Conservation (phyloP, 805 yeast species). For the Candida verbasci region DNA sequence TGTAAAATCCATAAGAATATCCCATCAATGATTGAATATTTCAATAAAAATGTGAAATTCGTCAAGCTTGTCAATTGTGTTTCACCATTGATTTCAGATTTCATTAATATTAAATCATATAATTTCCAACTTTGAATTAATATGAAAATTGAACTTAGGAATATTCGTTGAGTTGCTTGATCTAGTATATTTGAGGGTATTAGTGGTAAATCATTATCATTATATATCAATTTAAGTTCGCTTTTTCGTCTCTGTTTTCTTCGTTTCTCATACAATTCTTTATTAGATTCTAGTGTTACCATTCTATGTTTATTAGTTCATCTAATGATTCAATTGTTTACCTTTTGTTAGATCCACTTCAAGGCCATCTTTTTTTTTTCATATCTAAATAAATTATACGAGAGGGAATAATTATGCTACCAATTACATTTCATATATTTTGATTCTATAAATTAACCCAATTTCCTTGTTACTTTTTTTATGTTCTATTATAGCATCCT, state of each 20-base stretch:
- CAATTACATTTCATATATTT: too few species aligned
- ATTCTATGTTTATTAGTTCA: too few species aligned
- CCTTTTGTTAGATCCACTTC: conserved; percentile 1
- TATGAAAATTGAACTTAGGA: conserved; percentile 60
- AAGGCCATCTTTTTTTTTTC: not conserved
- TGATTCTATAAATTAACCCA: too few species aligned
- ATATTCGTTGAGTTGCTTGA: conserved; percentile 69
- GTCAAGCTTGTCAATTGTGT: conserved; percentile 33
- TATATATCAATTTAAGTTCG: not conserved
- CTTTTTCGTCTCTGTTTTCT: not conserved
- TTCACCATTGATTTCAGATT: conserved; percentile 35
- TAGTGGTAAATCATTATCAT: conserved; percentile 19
- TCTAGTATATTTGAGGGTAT: conserved; percentile 68
- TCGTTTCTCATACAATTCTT: not conserved
- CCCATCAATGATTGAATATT: conserved; percentile 73
- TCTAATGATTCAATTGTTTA: too few species aligned
- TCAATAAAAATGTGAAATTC: conserved; percentile 57
- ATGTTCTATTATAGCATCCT: too few species aligned
- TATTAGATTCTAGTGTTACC: conserved; percentile 1
- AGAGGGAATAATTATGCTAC: too few species aligned
- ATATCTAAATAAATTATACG: too few species aligned
- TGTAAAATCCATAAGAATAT: conserved; percentile 68
- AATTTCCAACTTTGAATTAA: conserved; percentile 84
- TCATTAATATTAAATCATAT: conserved; percentile 62
- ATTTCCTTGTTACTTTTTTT: too few species aligned